phyloP scores from a whole-genome alignment of 192 early-diverging fungal species.

The Borealophlyctis nickersoniae region DNA sequence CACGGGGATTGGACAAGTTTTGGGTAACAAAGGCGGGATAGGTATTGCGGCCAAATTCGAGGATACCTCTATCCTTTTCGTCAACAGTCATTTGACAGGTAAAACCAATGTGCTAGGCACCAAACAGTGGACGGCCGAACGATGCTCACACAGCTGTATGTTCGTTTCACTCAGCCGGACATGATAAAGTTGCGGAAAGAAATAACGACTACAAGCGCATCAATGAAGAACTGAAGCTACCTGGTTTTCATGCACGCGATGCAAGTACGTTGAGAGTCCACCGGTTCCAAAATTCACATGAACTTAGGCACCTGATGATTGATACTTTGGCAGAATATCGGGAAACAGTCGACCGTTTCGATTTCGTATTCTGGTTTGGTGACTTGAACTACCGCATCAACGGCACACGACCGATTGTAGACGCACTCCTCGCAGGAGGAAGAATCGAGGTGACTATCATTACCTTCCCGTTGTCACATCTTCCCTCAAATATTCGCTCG shows the following conservation, averaged over 20 bases:
- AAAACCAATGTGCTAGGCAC: neutral
- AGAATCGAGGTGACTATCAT: neutral
- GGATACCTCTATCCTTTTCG: constrained; percentile 14
- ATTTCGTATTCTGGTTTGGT: constrained; percentile 83
- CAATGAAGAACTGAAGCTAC: constrained; percentile 11
- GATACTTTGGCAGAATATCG: too few relatives aligned
- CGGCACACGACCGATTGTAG: neutral
- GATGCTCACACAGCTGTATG: too few relatives aligned
- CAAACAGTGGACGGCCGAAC: neutral
- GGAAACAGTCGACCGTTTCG: constrained; percentile 9
- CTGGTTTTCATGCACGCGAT: constrained; percentile 11
- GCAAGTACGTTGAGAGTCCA: too few relatives aligned
- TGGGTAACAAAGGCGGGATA: constrained; percentile 27
- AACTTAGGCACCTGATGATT: too few relatives aligned
- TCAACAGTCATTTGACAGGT: constrained; percentile 30
- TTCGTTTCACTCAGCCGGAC: constrained; percentile 17
- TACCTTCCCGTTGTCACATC: neutral
- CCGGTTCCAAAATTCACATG: too few relatives aligned
- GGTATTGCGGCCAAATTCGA: constrained; percentile 16
- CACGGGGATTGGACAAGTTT: constrained; percentile 29
- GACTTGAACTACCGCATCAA: constrained; percentile 88
- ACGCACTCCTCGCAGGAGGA: neutral
- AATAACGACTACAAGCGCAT: constrained; percentile 23
- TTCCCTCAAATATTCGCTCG: too few relatives aligned
- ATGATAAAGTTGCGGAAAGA: constrained; percentile 11